phyloP scores from a whole-genome alignment of 306 rosid genomes.

The Hippophae tibetana region DNA sequence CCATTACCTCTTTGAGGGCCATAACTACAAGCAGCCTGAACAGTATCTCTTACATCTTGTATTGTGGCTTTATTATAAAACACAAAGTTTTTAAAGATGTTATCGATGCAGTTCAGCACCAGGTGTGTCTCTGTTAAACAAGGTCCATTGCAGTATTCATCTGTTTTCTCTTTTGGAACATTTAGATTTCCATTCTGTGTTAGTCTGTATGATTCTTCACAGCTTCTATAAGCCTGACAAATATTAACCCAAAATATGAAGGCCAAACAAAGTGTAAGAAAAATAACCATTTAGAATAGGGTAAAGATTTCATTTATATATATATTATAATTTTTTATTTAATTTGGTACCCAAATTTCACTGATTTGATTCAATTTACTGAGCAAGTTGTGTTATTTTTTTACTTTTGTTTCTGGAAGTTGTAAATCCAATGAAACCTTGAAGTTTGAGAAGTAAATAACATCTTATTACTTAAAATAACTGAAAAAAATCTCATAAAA shows the following conservation, averaged over 20 bases:
- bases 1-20: conserved; percentile 62
- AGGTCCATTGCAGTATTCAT: conserved; percentile 59
- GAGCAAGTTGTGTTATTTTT: too few relatives aligned
- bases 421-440: too few relatives aligned
- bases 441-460: too few relatives aligned
- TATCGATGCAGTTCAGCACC: conserved; percentile 55
- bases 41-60: conserved; percentile 43
- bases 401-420: too few relatives aligned
- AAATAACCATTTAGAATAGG: too few relatives aligned
- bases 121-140: conserved; percentile 64
- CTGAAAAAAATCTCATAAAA: too few relatives aligned
- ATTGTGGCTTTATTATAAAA: conserved; percentile 72
- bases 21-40: conserved; percentile 61
- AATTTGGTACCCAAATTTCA: too few relatives aligned
- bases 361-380: too few relatives aligned
- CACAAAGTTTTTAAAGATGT: conserved; percentile 45
- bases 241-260: not conserved
- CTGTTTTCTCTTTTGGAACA: conserved; percentile 40
- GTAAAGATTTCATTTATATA: too few relatives aligned
- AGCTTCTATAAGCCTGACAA: conserved; percentile 58
- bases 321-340: too few relatives aligned
- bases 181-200: conserved; percentile 44
- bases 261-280: not conserved
- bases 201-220: conserved; percentile 64
- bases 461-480: too few relatives aligned